phyloP scores from a whole-genome alignment of 208 protist species.

The Crithidia sp. region DNA sequence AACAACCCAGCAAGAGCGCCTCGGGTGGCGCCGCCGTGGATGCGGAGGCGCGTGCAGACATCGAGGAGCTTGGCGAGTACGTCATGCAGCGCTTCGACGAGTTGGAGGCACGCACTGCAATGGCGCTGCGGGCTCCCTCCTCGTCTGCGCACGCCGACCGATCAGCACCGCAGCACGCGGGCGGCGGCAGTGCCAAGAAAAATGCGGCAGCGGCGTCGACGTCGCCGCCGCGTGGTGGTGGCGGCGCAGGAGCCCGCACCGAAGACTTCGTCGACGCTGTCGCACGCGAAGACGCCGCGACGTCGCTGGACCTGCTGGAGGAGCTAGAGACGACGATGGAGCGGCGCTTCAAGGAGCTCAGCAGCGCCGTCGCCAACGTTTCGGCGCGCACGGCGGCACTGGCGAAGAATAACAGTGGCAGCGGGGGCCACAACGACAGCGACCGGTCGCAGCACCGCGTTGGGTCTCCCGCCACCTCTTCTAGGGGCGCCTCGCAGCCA shows the following conservation, averaged over 20 bases:
- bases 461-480: not conserved
- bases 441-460: constrained; percentile 2
- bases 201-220: not conserved
- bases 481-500: not conserved
- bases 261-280: constrained; percentile 59
- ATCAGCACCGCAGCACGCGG: not conserved
- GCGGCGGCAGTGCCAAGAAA: not conserved
- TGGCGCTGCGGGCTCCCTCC: constrained; percentile 1
- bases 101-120: constrained; percentile 39
- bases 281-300: constrained; percentile 76
- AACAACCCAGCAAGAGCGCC: constrained; percentile 1
- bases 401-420: constrained; percentile 5
- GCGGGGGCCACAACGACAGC: not conserved
- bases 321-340: constrained; percentile 65
- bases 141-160: not conserved
- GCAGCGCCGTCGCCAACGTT: constrained; percentile 47
- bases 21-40: constrained; percentile 38
- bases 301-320: constrained; percentile 70
- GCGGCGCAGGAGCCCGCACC: not conserved
- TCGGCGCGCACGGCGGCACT: constrained; percentile 29
- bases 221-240: not conserved
- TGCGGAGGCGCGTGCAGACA: constrained; percentile 60
- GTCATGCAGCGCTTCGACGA: constrained; percentile 71
- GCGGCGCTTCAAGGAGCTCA: constrained; percentile 73
- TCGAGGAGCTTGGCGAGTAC: constrained; percentile 79